Evolutionary conservation across 345 rosid species (phyloP).

Genomic region (Linum tenue): DNA sequence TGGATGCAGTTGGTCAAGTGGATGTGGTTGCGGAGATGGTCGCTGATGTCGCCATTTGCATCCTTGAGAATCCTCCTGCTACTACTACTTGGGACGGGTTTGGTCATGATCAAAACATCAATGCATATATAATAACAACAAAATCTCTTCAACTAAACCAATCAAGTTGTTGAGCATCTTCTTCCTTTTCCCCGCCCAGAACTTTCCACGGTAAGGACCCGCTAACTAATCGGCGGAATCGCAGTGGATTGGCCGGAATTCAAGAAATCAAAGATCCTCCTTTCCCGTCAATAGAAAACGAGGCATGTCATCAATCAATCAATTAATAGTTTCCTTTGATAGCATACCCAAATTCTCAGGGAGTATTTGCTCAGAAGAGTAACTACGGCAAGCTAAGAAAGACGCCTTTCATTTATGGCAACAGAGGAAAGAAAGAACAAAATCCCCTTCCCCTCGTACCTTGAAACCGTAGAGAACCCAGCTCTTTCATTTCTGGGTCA

Average conservation of each 20-base stretch:
- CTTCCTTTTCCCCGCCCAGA: neutral
- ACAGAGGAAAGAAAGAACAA: too few species aligned
- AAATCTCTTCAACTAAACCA: conserved; percentile 9
- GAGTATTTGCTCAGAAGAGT: neutral
- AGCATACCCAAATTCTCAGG: neutral
- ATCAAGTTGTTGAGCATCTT: neutral
- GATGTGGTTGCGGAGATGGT: conserved; percentile 91
- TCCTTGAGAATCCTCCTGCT: conserved; percentile 71
- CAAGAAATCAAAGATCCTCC: neutral
- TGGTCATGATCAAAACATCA: conserved; percentile 59
- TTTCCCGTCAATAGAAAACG: neutral
- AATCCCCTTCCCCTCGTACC: too few species aligned
- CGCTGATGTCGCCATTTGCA: conserved; percentile 75
- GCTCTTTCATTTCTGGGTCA: too few species aligned
- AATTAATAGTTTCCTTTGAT: neutral
- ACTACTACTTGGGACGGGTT: conserved; percentile 33
- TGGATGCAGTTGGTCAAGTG: conserved; percentile 96
- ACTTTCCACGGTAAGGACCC: neutral
- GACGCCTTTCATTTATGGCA: too few species aligned
- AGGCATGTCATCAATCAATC: neutral
- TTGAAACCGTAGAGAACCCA: too few species aligned
- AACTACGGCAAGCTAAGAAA: too few species aligned
- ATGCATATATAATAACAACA: conserved; percentile 12
- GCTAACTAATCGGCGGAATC: too few species aligned
- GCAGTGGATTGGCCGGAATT: neutral